Evolutionary conservation across 805 yeast genomes (phyloP).

Genomic region (Candida adriatica): DNA sequence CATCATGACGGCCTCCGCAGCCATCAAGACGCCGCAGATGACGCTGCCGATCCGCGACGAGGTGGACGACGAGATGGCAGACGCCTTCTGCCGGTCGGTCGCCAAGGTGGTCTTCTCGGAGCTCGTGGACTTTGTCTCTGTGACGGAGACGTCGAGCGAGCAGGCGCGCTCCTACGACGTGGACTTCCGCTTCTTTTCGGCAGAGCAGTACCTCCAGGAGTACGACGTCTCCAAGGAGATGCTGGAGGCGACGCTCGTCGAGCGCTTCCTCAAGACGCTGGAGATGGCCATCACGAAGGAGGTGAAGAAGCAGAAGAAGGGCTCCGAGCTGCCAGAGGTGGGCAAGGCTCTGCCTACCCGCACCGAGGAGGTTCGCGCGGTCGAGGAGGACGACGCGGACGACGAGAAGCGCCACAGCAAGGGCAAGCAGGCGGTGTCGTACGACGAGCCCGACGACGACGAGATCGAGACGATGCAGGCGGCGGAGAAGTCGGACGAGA

Average conservation of each 20-base stretch:
- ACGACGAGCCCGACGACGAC: constrained; percentile 93
- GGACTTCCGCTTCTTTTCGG: constrained; percentile 66
- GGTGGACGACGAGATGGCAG: constrained; percentile 82
- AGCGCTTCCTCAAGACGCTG: constrained; percentile 58
- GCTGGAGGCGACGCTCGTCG: constrained; percentile 61
- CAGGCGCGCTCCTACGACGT: constrained; percentile 67
- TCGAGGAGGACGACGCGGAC: constrained; percentile 52
- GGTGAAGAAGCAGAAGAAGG: constrained; percentile 69
- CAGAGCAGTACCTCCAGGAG: constrained; percentile 73
- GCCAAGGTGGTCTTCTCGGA: constrained; percentile 82
- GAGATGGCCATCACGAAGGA: constrained; percentile 75
- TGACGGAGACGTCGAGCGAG: constrained; percentile 79
- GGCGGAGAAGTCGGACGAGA: constrained; percentile 73
- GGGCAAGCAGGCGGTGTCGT: constrained; percentile 81
- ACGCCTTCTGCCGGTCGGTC: constrained; percentile 85
- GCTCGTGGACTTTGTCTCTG: constrained; percentile 76
- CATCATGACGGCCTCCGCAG: constrained; percentile 96
- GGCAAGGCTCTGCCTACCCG: constrained; percentile 62
- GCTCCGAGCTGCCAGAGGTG: constrained; percentile 44
- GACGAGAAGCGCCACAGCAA: constrained; percentile 54
- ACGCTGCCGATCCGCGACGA: constrained; percentile 76
- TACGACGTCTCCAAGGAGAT: constrained; percentile 81
- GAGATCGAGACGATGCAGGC: constrained; percentile 84
- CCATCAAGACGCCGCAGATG: constrained; percentile 99
- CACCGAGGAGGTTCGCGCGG: constrained; percentile 25